Base-by-base conservation (phyloP, 768 basidiomycete genomes). In the Podaxis mareebaensis region DNA sequence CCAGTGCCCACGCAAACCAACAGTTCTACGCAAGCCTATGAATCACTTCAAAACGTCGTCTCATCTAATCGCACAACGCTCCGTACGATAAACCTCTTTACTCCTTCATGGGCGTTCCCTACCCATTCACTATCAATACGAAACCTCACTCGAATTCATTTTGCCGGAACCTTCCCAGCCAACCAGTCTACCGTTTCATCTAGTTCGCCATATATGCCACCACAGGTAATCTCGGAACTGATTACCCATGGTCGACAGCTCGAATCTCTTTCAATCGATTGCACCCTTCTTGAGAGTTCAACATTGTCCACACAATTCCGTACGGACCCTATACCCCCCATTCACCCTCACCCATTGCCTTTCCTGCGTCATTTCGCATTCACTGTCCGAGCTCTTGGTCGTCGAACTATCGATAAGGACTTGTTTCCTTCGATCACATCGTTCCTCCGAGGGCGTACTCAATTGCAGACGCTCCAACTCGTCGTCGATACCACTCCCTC, bases 371-470 rank as follows among this genome's bases (percentile, higher is more conserved):
- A 89, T 70, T 90, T 92, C 69, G 77, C 83, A 1, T 81, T 92
- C 67, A 77, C 77, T 12, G 78, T 86, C 17, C 70, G 74, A n/a
- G 72, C 70, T 2, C 69, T 85, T 2, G 75, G 77, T 12, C 76
- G 81, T 55, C 75, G 83, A 20, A 72, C 80, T 13, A 64, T 69
- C 2, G 89, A 91, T 68, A 76, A 81, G 13, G 89, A 89, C 67
- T 77, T 91, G 3, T 89, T 91, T 76, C 88, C 87, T 2, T 81
- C 90, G 7, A 79, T 92, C 48, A 80, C 85, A 4, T 88, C 86
- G 33, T 90, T 91, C 70, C 74, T 92, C 38, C 81, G 86, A 13
- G 84, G 82, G 7, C 77, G 87, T 49, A 73, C 72, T 22, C 73
- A 82, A 44, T 73, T 92, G 44, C 76, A 75, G n/a, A 82, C 82